phyloP scores from a whole-genome alignment of 2,329 filamentous ascomycete genomes.

The Arthrinium phaeospermum region DNA sequence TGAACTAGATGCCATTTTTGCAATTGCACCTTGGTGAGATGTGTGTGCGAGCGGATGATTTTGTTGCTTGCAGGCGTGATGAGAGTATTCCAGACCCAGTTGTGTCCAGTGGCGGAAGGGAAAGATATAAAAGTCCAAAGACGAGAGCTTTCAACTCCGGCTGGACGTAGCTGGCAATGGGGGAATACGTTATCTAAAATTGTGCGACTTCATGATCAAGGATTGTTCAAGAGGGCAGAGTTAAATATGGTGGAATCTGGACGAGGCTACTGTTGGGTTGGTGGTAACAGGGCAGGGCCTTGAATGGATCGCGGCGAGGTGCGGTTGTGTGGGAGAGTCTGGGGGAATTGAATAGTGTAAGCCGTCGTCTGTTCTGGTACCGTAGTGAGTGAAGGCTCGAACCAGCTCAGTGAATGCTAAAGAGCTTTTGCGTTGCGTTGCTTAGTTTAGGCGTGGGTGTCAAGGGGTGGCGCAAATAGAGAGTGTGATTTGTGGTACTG shows the following conservation, averaged over 20 bases:
- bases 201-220: conserved; percentile 42
- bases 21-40: conserved; percentile 28
- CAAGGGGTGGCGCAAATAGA: conserved; percentile 6
- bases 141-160: conserved; percentile 28
- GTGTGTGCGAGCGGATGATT: conserved; percentile 7
- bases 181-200: conserved; percentile 36
- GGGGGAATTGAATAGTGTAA: conserved; percentile 5
- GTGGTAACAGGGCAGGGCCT: background rate
- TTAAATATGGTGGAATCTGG: conserved; percentile 11
- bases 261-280: conserved; percentile 13
- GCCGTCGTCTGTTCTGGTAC: background rate
- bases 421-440: background rate
- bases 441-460: conserved; percentile 14
- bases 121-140: conserved; percentile 16
- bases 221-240: conserved; percentile 21
- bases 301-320: conserved; percentile 8
- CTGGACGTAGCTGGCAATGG: conserved; percentile 38
- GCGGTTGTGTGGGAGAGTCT: conserved; percentile 6
- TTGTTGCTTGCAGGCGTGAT: background rate
- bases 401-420: conserved; percentile 11
- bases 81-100: background rate
- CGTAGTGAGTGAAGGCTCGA: background rate
- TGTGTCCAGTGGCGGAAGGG: conserved; percentile 10
- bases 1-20: conserved; percentile 37
- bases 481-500: conserved; percentile 7